These are phyloP conservation scores for Leishmania lainsoni DNA, from an alignment of 208 protist genomes.

Conservation along the genomic window DNA sequence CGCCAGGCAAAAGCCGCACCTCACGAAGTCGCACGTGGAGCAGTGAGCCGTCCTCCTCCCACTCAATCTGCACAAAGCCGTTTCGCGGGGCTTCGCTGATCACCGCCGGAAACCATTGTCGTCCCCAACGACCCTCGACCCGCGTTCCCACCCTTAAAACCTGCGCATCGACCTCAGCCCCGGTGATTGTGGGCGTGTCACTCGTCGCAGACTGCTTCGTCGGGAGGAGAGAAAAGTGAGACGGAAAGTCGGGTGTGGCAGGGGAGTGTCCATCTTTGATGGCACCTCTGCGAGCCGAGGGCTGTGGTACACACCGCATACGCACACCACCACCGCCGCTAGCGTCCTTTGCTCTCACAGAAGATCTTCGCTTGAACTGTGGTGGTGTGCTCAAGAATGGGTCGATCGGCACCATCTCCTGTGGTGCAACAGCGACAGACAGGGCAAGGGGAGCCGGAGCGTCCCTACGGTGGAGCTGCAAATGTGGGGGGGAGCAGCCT, in stretches of 20 bases:
- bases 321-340: neutral
- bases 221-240: neutral
- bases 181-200: neutral
- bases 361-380: slow-evolving; percentile 3
- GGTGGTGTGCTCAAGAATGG: slow-evolving; percentile 34
- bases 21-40: slow-evolving; percentile 57
- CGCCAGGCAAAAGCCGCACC: slow-evolving; percentile 40
- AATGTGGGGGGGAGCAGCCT: neutral
- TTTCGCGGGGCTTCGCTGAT: slow-evolving; percentile 45
- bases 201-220: neutral
- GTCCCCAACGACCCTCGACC: slow-evolving; percentile 62
- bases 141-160: slow-evolving; percentile 38
- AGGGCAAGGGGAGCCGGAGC: neutral
- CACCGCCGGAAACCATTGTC: slow-evolving; percentile 55
- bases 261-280: neutral
- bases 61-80: slow-evolving; percentile 71
- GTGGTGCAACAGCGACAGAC: slow-evolving; percentile 1
- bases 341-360: neutral
- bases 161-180: slow-evolving; percentile 1
- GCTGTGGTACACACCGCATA: neutral
- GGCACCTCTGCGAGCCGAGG: neutral
- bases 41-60: slow-evolving; percentile 57
- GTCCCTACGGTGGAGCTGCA: neutral
- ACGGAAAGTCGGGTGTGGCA: neutral
- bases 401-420: slow-evolving; percentile 23